phyloP scores from a whole-genome alignment of 495 filamentous ascomycete species.

The Eremomyces bilateralis region DNA sequence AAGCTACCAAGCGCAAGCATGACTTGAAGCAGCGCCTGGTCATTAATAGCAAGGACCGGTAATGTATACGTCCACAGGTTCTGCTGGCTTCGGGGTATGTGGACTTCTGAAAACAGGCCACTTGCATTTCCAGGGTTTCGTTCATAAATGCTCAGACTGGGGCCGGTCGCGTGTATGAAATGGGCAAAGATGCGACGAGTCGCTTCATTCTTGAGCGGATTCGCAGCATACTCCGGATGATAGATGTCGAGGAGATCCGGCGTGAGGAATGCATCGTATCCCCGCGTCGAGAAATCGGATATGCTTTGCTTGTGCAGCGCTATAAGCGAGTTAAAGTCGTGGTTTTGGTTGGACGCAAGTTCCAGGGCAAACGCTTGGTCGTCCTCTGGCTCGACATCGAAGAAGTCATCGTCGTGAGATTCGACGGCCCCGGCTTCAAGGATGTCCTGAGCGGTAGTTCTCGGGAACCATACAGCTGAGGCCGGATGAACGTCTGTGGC shows the following conservation, averaged over 20 bases:
- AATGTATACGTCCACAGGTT: slow-evolving; percentile 76
- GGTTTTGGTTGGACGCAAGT: slow-evolving; percentile 6
- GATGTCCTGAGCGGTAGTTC: too few relatives aligned
- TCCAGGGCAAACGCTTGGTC: slow-evolving; percentile 28
- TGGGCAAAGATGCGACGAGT: slow-evolving; percentile 80
- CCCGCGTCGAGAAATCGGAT: slow-evolving; percentile 29
- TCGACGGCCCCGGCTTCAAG: slow-evolving; percentile 23
- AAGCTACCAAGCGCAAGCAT: slow-evolving; percentile 76
- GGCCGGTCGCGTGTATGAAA: slow-evolving; percentile 77
- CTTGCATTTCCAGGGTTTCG: slow-evolving; percentile 60
- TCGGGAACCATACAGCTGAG: too few relatives aligned
- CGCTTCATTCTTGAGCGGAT: slow-evolving; percentile 60
- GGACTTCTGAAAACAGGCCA: slow-evolving; percentile 39
- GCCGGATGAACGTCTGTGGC: slow-evolving; percentile 2
- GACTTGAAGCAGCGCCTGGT: slow-evolving; percentile 71
- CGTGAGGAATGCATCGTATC: slow-evolving; percentile 43
- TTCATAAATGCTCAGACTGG: slow-evolving; percentile 73
- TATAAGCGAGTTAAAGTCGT: slow-evolving; percentile 24
- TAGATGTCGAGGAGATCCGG: slow-evolving; percentile 64
- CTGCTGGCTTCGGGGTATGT: slow-evolving; percentile 46
- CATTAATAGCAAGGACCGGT: slow-evolving; percentile 61
- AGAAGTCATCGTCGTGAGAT: slow-evolving; percentile 34
- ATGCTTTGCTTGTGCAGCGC: slow-evolving; percentile 25
- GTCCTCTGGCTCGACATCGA: slow-evolving; percentile 46
- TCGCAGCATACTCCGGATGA: slow-evolving; percentile 46